A percentile compares a stretch with the other conserved stretches of the same genome.
Conservation (phyloP, 805 yeast species). For the Metschnikowia orientalis region DNA sequence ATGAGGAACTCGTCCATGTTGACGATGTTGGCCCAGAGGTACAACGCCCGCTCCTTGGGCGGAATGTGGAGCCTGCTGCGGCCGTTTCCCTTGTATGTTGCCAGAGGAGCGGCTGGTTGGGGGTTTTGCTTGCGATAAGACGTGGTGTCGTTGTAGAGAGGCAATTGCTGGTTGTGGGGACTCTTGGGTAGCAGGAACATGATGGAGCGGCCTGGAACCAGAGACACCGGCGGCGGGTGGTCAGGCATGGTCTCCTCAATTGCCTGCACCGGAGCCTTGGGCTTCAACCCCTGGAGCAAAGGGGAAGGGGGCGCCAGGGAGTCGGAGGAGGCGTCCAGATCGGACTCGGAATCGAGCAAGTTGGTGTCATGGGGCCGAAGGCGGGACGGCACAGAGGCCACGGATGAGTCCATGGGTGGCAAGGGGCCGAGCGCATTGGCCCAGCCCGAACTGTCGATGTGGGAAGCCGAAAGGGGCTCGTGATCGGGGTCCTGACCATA, state of each 20-base stretch:
- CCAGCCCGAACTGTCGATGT: conserved; percentile 1
- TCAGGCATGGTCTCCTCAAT: too few species aligned
- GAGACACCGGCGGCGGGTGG: too few species aligned
- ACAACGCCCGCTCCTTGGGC: conserved; percentile 69
- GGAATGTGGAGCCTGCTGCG: conserved; percentile 26
- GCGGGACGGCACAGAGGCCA: conserved; percentile 1
- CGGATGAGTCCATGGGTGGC: not conserved
- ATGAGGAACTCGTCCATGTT: conserved; percentile 83
- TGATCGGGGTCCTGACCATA: conserved; percentile 30
- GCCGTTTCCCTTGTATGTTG: conserved; percentile 6
- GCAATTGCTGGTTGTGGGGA: conserved; percentile 2
- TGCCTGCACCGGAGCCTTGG: conserved; percentile 1
- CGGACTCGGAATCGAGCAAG: conserved; percentile 31
- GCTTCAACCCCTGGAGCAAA: conserved; percentile 5
- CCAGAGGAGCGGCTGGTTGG: not conserved
- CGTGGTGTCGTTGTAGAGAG: conserved; percentile 5
- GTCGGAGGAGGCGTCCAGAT: conserved; percentile 29
- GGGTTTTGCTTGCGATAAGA: conserved; percentile 3
- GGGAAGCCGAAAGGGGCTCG: conserved; percentile 2
- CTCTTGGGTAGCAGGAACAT: conserved; percentile 10
- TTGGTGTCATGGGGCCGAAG: conserved; percentile 12
- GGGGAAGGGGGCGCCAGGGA: conserved; percentile 20
- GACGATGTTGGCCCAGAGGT: conserved; percentile 96
- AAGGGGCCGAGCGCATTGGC: not conserved
- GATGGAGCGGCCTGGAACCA: conserved; percentile 5